These are phyloP conservation scores for Lipomyces kockii DNA, from an alignment of 805 yeast genomes.

Conservation along the genomic window DNA sequence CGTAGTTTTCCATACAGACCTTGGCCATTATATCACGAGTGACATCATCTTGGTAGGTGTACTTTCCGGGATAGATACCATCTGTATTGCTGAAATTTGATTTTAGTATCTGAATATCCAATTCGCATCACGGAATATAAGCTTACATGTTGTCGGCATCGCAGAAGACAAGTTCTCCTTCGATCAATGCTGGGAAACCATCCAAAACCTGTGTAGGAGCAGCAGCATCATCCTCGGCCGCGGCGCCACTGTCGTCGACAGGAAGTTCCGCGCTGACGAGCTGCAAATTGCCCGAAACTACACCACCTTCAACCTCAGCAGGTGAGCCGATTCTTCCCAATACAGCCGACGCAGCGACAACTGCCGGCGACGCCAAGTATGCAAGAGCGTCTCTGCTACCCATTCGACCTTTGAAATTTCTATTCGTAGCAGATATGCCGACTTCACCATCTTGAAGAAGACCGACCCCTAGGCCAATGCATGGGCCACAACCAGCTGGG, in stretches of 20 bases:
- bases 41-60: conserved; percentile 97
- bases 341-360: conserved; percentile 98
- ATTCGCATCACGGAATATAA: too few relatives aligned
- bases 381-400: conserved; percentile 97
- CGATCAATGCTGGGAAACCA: conserved; percentile 88
- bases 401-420: conserved; percentile 99
- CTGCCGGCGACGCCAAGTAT: conserved; percentile 94
- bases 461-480: conserved; percentile 97
- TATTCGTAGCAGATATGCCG: conserved; percentile 96
- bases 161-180: conserved; percentile 92
- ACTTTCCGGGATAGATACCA: conserved; percentile 98
- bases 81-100: conserved; percentile 78
- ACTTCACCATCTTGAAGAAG: conserved; percentile 93
- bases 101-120: background rate
- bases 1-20: conserved; percentile 99
- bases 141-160: conserved; percentile 72
- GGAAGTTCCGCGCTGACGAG: conserved; percentile 41
- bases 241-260: conserved; percentile 45
- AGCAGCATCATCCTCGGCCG: conserved; percentile 43
- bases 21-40: conserved; percentile 95
- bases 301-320: conserved; percentile 70
- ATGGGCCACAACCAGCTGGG: conserved; percentile 99
- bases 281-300: conserved; percentile 43
- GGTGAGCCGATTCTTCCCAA: conserved; percentile 93
- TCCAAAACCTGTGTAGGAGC: conserved; percentile 73